Base-by-base conservation (phyloP, 179 eudicot genomes). In the Silene noctiflora region DNA sequence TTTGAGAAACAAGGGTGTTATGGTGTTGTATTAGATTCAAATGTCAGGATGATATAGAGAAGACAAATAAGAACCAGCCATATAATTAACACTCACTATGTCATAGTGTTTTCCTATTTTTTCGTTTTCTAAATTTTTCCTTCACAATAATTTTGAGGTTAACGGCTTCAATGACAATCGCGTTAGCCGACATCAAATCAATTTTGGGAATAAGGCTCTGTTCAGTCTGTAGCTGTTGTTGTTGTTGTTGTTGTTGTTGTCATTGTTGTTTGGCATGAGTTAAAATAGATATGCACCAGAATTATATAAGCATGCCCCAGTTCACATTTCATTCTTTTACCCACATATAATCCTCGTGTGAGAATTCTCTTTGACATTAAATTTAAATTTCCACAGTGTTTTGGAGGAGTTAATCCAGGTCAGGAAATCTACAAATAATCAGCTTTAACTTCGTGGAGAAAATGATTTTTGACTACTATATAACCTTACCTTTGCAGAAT, bases 401-500 rank as follows among this genome's bases (percentile, higher is more conserved):
- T n/a, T n/a, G n/a, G n/a, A n/a, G n/a, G n/a, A n/a, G n/a, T n/a
- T n/a, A n/a, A 68, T 21, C 48, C 62, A 51, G 22, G 48, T 59
- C 6, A 20, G 68, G 60, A 46, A 10, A 0, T 51, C 55, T 29
- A 29, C 20, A 3, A 46, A 53, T 46, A 8, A 62, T 31, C 60
- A 2, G 11, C 44, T 35, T 59, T 2, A 74, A 17, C 16, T 62
- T 20, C 39, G 24, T 11, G 2, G 48, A 20, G 76, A 35, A 35
- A 51, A 39, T 55, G 3, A 22, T 69, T 4, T 33, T 9, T 19
- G 9, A 25, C 44, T 51, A 31, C 44, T 22, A 69, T 60, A 27
- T 67, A 39, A 39, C 67, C 93, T 87, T 80, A 91, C 97, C 85
- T 87, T 88, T 63, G 97, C 92, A 77, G 96, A 90, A 83, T 93